Evolutionary conservation across 2,329 filamentous ascomycete species (phyloP).

Genomic region (Paecilomyces formosus): DNA sequence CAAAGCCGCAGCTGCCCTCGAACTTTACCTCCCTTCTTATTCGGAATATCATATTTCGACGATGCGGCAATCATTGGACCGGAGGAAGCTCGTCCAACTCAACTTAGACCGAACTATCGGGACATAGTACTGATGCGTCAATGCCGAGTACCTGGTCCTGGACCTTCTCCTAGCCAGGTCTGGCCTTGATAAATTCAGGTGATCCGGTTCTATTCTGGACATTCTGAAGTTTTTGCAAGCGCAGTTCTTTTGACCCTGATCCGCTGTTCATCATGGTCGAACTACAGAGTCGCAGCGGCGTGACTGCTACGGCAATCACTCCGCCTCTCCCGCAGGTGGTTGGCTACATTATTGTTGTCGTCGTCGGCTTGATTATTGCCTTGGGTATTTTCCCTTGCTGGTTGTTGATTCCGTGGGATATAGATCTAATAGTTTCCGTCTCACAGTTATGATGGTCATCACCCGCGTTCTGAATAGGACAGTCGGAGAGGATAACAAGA

Average conservation of each 20-base stretch:
- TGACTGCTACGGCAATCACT: constrained; percentile 12
- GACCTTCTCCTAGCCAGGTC: neutral
- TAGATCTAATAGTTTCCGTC: constrained; percentile 1
- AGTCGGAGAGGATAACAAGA: constrained; percentile 45
- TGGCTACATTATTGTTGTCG: constrained; percentile 38
- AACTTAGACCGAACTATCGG: neutral
- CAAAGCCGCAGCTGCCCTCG: neutral
- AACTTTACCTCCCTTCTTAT: neutral
- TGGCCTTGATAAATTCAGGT: neutral
- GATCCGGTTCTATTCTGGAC: neutral
- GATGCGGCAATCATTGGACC: neutral
- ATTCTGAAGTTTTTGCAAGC: neutral
- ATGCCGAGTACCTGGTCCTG: neutral
- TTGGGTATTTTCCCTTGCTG: constrained; percentile 18
- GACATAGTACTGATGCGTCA: neutral
- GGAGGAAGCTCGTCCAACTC: neutral
- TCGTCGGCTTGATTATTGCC: constrained; percentile 34
- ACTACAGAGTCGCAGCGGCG: constrained; percentile 9
- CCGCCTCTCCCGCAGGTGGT: constrained; percentile 32
- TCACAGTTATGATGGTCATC: constrained; percentile 39
- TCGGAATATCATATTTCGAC: neutral
- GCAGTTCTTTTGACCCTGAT: neutral
- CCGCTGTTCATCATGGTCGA: neutral
- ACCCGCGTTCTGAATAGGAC: constrained; percentile 43
- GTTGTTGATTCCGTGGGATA: neutral